These are phyloP conservation scores for Trichosporon sp. DNA, from an alignment of 1,284 basidiomycete species.

Conservation along the genomic window DNA sequence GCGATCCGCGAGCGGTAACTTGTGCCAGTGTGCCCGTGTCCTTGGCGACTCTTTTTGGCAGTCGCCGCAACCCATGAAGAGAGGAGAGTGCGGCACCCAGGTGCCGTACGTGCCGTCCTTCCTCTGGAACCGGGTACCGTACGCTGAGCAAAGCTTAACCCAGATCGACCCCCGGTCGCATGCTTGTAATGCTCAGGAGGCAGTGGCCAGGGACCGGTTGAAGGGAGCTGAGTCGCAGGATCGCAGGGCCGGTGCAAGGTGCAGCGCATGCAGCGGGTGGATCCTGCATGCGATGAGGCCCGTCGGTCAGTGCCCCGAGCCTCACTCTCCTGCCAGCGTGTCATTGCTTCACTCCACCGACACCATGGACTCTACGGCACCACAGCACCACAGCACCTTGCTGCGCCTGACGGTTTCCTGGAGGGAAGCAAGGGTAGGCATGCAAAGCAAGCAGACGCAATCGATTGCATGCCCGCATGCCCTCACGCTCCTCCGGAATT, in stretches of 20 bases:
- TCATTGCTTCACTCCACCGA: background rate
- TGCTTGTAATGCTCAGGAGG: slow-evolving; percentile 8
- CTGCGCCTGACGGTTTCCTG: background rate
- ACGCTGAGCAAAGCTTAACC: background rate
- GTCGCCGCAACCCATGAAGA: background rate
- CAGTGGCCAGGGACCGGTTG: background rate
- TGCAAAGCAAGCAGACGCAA: background rate
- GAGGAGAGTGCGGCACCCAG: background rate
- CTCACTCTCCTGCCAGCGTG: background rate
- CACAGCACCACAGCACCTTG: background rate
- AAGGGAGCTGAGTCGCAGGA: background rate
- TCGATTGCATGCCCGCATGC: background rate
- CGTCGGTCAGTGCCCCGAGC: background rate
- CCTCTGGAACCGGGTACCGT: background rate
- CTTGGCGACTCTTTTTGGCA: background rate
- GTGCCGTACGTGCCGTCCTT: background rate
- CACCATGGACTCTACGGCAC: background rate
- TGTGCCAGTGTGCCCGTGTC: background rate
- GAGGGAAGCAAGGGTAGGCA: background rate
- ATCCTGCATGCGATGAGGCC: background rate
- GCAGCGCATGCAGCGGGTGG: background rate
- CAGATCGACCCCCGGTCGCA: background rate
- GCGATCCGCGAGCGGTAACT: no score
- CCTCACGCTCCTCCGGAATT: background rate
- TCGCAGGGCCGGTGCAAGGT: no score